Evolutionary conservation across 1,284 basidiomycete species (phyloP), one percentile per base, ranked within the genome.

Genomic region (Rhodotorula mucilaginosa): DNA sequence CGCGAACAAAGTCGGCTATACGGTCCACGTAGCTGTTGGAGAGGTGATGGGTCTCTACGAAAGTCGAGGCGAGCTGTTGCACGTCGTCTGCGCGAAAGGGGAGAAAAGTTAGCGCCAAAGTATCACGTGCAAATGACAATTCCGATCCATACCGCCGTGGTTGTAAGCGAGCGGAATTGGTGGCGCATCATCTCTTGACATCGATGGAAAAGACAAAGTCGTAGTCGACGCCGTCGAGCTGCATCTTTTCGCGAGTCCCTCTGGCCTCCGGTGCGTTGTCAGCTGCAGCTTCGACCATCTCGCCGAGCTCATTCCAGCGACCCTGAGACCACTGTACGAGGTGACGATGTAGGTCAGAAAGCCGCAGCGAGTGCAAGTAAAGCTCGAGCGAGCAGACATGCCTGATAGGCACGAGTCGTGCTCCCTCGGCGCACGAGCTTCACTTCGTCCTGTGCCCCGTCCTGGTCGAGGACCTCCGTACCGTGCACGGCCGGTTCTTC

Each of bases 121-220:
- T 15, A 57, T 29, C 51, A 39, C 4, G 21, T n/a, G 21, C 52
- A 23, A 44, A n/a, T 26, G 52, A 2, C 3, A n/a, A 10, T 26
- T 54, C 52, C n/a, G 23, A n/a, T 15, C 6, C 46, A n/a, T 49
- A 70, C 74, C 73, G 3, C 58, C 69, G 15, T 61, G 46, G 51
- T 98, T 98, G 82, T 91, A 98, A 0, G 96, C 94, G 51, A 99
- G 85, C 80, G 97, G 97, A 70, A 99, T 84, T 2, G 95, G 89
- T 8, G 96, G 95, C 49, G 88, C 88, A 15, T 94, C 96, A 76
- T 99, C 97, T 75, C 92, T 86, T 86, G 44, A 98, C 90, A 79
- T 98, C 97, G 26, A 99, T 95, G 77, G 96, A 93, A 78, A 98
- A 98, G 12, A 99, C 95, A 78, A 97, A 96, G 82, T 99, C 97